Conservation (phyloP, 441 rosid species). For the Cnidoscolus chayamansa region DNA sequence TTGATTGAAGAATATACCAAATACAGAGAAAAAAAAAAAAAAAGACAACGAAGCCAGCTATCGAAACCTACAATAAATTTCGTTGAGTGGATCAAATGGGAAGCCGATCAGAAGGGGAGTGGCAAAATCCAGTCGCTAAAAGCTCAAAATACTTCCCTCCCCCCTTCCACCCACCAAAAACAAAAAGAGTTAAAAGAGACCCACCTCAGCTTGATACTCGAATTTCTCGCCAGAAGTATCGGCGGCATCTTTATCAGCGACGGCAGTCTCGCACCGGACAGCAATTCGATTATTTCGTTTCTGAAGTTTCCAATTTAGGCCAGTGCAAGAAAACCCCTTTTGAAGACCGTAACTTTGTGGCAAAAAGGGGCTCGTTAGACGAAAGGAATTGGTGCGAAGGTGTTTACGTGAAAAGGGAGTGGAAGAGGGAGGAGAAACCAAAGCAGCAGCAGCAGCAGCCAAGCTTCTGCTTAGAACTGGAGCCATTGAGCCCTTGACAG, state of each 20-base stretch:
- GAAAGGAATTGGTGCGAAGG: constrained; percentile 26
- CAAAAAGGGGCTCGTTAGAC: constrained; percentile 39
- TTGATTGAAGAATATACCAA: background rate
- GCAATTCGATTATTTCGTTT: constrained; percentile 45
- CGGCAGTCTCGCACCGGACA: constrained; percentile 67
- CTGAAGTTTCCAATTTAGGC: constrained; percentile 56
- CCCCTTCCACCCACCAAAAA: too few species aligned
- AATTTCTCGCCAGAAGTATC: constrained; percentile 80
- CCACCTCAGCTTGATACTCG: constrained; percentile 98
- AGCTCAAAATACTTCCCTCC: background rate
- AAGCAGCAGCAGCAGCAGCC: constrained; percentile 34
- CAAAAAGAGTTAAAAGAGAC: constrained; percentile 17
- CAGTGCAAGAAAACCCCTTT: constrained; percentile 46
- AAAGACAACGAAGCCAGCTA: background rate
- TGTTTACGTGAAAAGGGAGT: constrained; percentile 34
- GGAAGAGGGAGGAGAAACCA: constrained; percentile 49
- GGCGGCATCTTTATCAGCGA: constrained; percentile 75
- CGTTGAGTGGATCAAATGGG: background rate
- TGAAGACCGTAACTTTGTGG: constrained; percentile 41
- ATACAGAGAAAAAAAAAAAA: background rate
- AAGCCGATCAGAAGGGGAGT: constrained; percentile 15
- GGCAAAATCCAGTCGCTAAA: constrained; percentile 2
- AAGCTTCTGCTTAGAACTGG: constrained; percentile 70
- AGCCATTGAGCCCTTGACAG: constrained; percentile 47
- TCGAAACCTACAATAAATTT: background rate